Base-by-base conservation (phyloP, 176 grass and related monocot species). In the Poa annua region DNA sequence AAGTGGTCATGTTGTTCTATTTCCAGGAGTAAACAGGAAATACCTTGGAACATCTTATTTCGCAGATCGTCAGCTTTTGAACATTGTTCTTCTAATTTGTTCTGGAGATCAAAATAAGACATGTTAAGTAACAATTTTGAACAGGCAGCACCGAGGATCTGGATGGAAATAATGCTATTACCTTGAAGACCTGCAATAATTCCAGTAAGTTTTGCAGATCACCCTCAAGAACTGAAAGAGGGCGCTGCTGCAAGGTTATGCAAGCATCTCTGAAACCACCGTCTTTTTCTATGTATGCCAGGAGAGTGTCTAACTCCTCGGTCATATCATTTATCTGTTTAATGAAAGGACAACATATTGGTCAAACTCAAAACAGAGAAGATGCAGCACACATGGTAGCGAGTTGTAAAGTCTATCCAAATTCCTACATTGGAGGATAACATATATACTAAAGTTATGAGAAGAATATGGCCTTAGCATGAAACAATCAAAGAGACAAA, bases 21-120 rank as follows among this genome's bases (percentile, higher is more conserved):
- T 72, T 72, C 21, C 42, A 72, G 60, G 29, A 38, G 47, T 38
- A 52, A 35, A 66, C 19, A 36, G 73, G 36, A 56, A 80, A 44
- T 86, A 93, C 96, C 90, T 92, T 98, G 90, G 77, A 89, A 90
- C 96, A 92, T 95, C 77, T 91, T 98, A 76, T 91, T 92, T 62
- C 82, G 84, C 80, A 95, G 96, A 26, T 98, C 89, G 86, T 90
- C 90, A 79, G 89, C 87, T 77, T 91, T 89, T 76, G 77, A 87
- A 78, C 92, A 84, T 55, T 93, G 90, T 22, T 89, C 92, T 52
- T 88, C 88, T 66, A 81, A 85, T 80, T 88, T 95, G 73, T 70
- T 91, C 96, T 98, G 85, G 56, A 76, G 77, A 71, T 57, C 63
- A 56, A 91, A 92, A 80, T 74, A 85, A 82, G 79, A 70, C 15